phyloP scores from a whole-genome alignment of 495 filamentous ascomycete species.

The Clohesyomyces aquaticus region DNA sequence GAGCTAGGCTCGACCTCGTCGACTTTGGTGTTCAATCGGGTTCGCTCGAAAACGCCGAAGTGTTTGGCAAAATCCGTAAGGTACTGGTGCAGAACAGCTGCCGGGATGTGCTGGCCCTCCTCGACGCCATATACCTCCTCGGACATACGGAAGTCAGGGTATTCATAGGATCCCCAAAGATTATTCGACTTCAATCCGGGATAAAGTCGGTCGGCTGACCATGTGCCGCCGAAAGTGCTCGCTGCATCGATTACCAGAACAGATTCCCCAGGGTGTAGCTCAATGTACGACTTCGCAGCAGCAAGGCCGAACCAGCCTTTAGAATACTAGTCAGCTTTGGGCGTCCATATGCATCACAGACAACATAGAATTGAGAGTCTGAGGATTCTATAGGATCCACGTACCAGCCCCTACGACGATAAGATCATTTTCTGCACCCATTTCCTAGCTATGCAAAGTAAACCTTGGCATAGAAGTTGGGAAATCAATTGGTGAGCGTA shows the following conservation, averaged over 20 bases:
- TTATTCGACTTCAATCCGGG: slow-evolving; percentile 67
- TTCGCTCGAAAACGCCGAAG: slow-evolving; percentile 58
- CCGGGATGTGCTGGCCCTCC: slow-evolving; percentile 68
- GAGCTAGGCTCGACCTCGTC: slow-evolving; percentile 50
- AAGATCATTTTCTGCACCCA: no score
- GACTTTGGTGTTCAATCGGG: slow-evolving; percentile 53
- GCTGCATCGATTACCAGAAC: slow-evolving; percentile 59
- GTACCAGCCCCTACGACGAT: no score
- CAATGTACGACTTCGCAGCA: slow-evolving; percentile 61
- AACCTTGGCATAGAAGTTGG: no score
- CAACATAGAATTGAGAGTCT: no score
- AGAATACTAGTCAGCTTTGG: no score
- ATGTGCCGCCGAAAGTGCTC: slow-evolving; percentile 67
- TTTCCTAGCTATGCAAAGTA: no score
- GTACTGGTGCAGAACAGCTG: slow-evolving; percentile 65
- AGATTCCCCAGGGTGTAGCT: slow-evolving; percentile 55
- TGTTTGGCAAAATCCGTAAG: slow-evolving; percentile 63
- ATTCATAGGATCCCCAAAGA: slow-evolving; percentile 67
- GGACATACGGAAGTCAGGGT: slow-evolving; percentile 69
- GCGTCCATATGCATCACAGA: no score
- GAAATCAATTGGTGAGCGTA: no score
- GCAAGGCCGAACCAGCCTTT: no score
- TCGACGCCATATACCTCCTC: slow-evolving; percentile 62
- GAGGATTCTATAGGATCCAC: no score
- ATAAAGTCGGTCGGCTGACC: slow-evolving; percentile 61